These are phyloP conservation scores for Echeveria elegans DNA, from an alignment of 164 flowering plant genomes.

Conservation along the genomic window DNA sequence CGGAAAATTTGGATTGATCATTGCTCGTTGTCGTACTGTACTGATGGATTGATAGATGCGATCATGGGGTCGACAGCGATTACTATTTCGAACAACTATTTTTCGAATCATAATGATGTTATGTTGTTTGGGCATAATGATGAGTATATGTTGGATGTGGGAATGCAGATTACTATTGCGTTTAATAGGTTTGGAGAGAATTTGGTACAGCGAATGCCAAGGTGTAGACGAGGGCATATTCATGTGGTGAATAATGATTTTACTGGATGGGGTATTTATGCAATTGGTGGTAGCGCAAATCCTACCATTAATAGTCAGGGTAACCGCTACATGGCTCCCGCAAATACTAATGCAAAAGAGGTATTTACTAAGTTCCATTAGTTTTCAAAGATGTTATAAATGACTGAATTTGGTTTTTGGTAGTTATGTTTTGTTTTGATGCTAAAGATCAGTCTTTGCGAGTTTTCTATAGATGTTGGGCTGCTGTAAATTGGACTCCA, in stretches of 20 bases:
- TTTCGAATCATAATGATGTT: constrained; percentile 1
- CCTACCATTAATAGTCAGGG: constrained; percentile 10
- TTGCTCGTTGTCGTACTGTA: background rate
- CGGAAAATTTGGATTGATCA: constrained; percentile 4
- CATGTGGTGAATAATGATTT: constrained; percentile 8
- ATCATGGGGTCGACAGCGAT: constrained; percentile 7
- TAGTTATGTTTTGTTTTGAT: too few species aligned
- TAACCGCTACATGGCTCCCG: background rate
- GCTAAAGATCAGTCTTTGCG: constrained; percentile 23
- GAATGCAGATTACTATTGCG: constrained; percentile 6
- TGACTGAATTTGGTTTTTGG: too few species aligned
- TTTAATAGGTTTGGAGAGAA: constrained; percentile 4
- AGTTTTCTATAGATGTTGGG: too few species aligned
- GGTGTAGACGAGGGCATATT: constrained; percentile 7
- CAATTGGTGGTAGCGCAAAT: constrained; percentile 5
- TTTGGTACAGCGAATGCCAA: constrained; percentile 2
- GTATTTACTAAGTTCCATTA: background rate
- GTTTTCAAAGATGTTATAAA: too few species aligned
- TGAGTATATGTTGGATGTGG: background rate
- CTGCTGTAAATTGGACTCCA: too few species aligned
- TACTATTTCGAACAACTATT: constrained; percentile 5
- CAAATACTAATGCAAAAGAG: background rate
- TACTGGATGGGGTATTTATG: constrained; percentile 6
- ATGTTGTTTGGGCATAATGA: constrained; percentile 7
- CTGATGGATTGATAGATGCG: constrained; percentile 4